Base-by-base conservation (phyloP, 441 rosid genomes). In the Populus hybrid region DNA sequence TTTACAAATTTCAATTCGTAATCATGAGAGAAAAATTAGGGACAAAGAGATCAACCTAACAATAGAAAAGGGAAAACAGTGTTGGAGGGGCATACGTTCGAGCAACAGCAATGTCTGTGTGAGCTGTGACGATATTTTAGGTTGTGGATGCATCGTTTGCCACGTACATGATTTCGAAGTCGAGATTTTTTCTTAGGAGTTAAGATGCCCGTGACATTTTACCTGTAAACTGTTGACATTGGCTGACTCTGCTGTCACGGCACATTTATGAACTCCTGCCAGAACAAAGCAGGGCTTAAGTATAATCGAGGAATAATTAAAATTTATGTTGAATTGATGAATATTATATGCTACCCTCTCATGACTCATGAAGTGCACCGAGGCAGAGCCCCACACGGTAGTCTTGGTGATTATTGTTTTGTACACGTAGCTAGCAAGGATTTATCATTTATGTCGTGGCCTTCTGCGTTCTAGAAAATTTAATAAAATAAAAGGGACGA, bases 101-200 rank as follows among this genome's bases (percentile, higher is more conserved):
- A 81, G 82, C 82, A 81, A 34, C 69, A 82, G 73, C 76, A 42
- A 21, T 36, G 8, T 11, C 26, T 65, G 36, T 23, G 34, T 63
- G 36, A 18, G 65, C 40, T 2, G 5, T 46, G 74, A 63, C 23
- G 40, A 30, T 1, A 26, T 21, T n/a, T 59, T 0, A 23, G 72
- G 59, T 24, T 5, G 50, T 36, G 18, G 74, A 32, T 42, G 79
- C 57, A 53, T 77, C 74, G 69, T 53, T 72, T 10, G 70, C 64
- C 57, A 11, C 80, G 10, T 3, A 20, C 63, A 5, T 77, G 46
- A 50, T 73, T 77, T 77, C 46, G 16, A 3, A 32, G 42, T 74
- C 69, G 30, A 5, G 76, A 9, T 23, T 40, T 57, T 10, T 9
- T 61, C 11, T 23, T 10, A 10, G 30, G 38, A 14, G 11, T 36